phyloP scores from a whole-genome alignment of 2,329 filamentous ascomycete genomes.

The Saccharata proteae region DNA sequence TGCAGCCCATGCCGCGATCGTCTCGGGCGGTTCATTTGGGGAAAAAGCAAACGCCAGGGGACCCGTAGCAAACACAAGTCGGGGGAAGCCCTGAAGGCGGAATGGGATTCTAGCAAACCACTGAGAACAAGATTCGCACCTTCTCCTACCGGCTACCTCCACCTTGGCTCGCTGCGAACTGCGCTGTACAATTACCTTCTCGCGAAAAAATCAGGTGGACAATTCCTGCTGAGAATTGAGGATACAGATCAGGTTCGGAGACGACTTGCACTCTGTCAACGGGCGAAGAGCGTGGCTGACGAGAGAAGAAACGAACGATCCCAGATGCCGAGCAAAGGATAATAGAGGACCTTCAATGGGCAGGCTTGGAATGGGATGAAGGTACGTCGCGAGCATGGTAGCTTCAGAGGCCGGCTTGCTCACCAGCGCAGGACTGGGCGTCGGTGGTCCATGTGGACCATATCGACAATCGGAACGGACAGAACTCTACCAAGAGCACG shows the following conservation, averaged over 20 bases:
- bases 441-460: conserved; percentile 70
- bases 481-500: conserved; percentile 58
- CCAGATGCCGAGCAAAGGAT: conserved; percentile 66
- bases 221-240: conserved; percentile 85
- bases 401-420: background rate
- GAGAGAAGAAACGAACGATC: conserved; percentile 62
- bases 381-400: conserved; percentile 33
- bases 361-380: conserved; percentile 87
- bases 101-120: conserved; percentile 4
- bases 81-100: conserved; percentile 3
- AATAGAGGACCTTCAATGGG: conserved; percentile 74
- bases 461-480: conserved; percentile 83
- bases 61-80: background rate
- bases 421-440: conserved; percentile 51
- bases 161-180: conserved; percentile 82
- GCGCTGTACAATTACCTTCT: conserved; percentile 92
- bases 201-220: conserved; percentile 75
- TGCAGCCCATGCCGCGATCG: conserved; percentile 1
- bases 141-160: conserved; percentile 86
- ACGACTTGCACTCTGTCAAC: background rate
- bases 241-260: conserved; percentile 73
- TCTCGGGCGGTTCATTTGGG: conserved; percentile 1
- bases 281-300: conserved; percentile 22
- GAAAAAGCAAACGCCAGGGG: background rate
- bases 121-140: conserved; percentile 83